Evolutionary conservation across 1,139 yeast genomes (phyloP).

Genomic region (Magnusiomyces fungicola): DNA sequence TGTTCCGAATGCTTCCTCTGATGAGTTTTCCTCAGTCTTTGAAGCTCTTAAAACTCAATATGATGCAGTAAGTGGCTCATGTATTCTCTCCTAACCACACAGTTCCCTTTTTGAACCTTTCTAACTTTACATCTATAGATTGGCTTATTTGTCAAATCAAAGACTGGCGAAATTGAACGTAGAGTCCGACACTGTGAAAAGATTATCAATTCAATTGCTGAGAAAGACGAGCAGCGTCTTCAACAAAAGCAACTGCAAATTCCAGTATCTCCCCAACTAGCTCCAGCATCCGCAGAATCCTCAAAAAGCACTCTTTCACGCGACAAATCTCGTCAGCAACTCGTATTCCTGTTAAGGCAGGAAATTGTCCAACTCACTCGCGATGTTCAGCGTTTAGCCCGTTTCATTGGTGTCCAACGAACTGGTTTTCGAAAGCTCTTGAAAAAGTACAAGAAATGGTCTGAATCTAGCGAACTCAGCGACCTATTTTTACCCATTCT

Average conservation of each 20-base stretch:
- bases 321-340: constrained; percentile 23
- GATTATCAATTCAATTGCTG: constrained; percentile 31
- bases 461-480: constrained; percentile 31
- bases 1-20: constrained; percentile 24
- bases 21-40: too few relatives aligned
- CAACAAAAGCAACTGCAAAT: too few relatives aligned
- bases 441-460: constrained; percentile 71
- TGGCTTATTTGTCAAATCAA: constrained; percentile 56
- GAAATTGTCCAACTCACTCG: constrained; percentile 43
- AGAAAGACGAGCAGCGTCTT: constrained; percentile 16
- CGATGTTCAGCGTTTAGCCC: constrained; percentile 60
- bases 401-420: constrained; percentile 72
- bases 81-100: neutral
- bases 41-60: constrained; percentile 43
- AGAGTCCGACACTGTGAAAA: constrained; percentile 37
- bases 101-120: neutral
- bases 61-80: constrained; percentile 35
- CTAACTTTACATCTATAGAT: constrained; percentile 14
- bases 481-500: constrained; percentile 31
- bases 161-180: constrained; percentile 52
- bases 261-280: too few relatives aligned
- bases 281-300: constrained; percentile 70
- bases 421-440: constrained; percentile 75
- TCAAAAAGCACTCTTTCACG: constrained; percentile 80
- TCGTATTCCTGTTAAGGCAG: constrained; percentile 28